A percentile compares a stretch with the other conserved stretches of the same genome.
Evolutionary conservation across 306 rosid species (phyloP).

Genomic region (Sechiopsis laciniata): DNA sequence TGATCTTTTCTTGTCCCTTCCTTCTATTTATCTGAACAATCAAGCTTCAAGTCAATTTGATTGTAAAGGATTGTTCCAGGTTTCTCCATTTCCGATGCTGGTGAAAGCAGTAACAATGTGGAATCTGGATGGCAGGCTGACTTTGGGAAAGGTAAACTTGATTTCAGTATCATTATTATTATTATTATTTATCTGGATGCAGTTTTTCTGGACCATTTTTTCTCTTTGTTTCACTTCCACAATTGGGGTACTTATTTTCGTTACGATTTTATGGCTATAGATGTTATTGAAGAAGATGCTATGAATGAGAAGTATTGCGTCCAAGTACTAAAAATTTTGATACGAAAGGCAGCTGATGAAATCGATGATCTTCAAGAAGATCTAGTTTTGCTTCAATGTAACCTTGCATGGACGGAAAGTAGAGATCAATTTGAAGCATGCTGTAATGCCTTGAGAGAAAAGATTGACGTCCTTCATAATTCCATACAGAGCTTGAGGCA

Average conservation of each 20-base stretch:
- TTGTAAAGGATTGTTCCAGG: slow-evolving; percentile 20
- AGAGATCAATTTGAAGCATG: slow-evolving; percentile 47
- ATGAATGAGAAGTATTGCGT: slow-evolving; percentile 48
- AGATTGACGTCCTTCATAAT: slow-evolving; percentile 35
- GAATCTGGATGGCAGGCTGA: slow-evolving; percentile 43
- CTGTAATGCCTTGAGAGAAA: slow-evolving; percentile 44
- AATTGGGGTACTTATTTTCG: slow-evolving; percentile 8
- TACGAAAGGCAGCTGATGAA: slow-evolving; percentile 47
- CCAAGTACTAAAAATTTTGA: slow-evolving; percentile 49
- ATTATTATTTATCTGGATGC: not conserved
- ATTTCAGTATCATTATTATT: not conserved
- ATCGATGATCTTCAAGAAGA: slow-evolving; percentile 55
- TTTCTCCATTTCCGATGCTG: slow-evolving; percentile 33
- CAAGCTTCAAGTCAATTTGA: slow-evolving; percentile 12
- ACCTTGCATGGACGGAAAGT: slow-evolving; percentile 36
- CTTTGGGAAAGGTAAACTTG: slow-evolving; percentile 42
- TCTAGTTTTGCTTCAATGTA: slow-evolving; percentile 48
- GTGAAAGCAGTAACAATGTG: slow-evolving; percentile 26
- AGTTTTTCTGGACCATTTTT: not conserved
- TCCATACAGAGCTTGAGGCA: slow-evolving; percentile 42
- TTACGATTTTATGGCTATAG: slow-evolving; percentile 31
- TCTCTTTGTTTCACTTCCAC: not conserved
- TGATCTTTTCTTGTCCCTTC: slow-evolving; percentile 15
- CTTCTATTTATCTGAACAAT: slow-evolving; percentile 13
- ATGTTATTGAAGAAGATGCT: slow-evolving; percentile 57